Evolutionary conservation across 805 yeast genomes (phyloP).

Genomic region (Nakazawaea ishiwadae): DNA sequence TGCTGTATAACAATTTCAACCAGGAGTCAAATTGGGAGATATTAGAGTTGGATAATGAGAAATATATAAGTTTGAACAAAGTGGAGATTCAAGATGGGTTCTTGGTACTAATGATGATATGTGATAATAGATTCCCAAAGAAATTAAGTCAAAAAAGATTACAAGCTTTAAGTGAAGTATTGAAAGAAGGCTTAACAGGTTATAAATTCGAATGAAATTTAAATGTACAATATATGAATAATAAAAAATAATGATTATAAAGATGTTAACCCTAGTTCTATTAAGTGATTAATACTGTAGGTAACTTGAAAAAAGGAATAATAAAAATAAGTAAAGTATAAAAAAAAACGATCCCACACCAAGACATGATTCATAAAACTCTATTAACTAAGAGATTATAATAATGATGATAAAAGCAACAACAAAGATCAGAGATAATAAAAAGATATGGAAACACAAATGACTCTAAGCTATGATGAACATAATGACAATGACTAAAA

Average conservation of each 20-base stretch:
- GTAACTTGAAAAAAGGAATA: too few species aligned
- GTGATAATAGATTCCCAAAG: constrained; percentile 23
- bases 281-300: too few species aligned
- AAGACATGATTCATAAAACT: too few species aligned
- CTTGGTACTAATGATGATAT: constrained; percentile 23
- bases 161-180: constrained; percentile 12
- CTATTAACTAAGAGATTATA: too few species aligned
- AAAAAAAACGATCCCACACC: too few species aligned
- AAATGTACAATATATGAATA: constrained; percentile 2
- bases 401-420: too few species aligned
- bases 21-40: constrained; percentile 20
- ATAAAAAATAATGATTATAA: background rate
- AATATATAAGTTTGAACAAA: constrained; percentile 17
- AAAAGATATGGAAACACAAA: background rate
- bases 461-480: background rate
- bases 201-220: constrained; percentile 4
- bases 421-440: background rate
- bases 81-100: constrained; percentile 15
- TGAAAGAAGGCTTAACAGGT: constrained; percentile 9
- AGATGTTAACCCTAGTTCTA: too few species aligned
- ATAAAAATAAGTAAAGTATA: too few species aligned
- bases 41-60: constrained; percentile 18
- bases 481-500: constrained; percentile 1
- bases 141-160: constrained; percentile 24
- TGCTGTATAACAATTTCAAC: constrained; percentile 24